Evolutionary conservation across 2,329 filamentous ascomycete species (phyloP).

Genomic region (Alternaria infectoria): DNA sequence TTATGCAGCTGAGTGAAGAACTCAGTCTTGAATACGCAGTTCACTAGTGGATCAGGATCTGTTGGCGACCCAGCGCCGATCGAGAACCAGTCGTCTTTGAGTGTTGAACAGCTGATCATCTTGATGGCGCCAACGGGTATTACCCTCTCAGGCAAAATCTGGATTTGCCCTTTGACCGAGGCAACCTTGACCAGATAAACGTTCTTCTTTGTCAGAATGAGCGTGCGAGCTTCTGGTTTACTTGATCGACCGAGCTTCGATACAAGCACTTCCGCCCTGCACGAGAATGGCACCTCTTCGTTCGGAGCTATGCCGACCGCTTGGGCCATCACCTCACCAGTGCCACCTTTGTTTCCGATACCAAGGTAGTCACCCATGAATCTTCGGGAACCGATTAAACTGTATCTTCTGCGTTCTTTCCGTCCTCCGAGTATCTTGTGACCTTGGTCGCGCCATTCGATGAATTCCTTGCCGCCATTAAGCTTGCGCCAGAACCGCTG

Average conservation of each 20-base stretch:
- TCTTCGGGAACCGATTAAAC: slow-evolving; percentile 85
- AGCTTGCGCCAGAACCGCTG: slow-evolving; percentile 96
- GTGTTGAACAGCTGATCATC: slow-evolving; percentile 78
- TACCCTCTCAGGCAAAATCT: slow-evolving; percentile 80
- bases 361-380: slow-evolving; percentile 96
- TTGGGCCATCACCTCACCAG: slow-evolving; percentile 79
- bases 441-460: slow-evolving; percentile 86
- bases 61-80: slow-evolving; percentile 87
- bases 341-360: slow-evolving; percentile 78
- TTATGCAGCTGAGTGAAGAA: slow-evolving; percentile 91
- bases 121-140: slow-evolving; percentile 88
- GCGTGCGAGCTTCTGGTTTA: slow-evolving; percentile 84
- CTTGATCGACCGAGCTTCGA: slow-evolving; percentile 96
- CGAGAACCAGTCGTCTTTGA: slow-evolving; percentile 97
- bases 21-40: slow-evolving; percentile 95
- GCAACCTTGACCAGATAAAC: slow-evolving; percentile 89
- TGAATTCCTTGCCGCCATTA: slow-evolving; percentile 85
- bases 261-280: slow-evolving; percentile 85
- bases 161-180: slow-evolving; percentile 79
- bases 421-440: slow-evolving; percentile 80
- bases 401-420: slow-evolving; percentile 91
- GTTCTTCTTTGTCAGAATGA: slow-evolving; percentile 84
- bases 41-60: slow-evolving; percentile 91
- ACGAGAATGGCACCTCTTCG: slow-evolving; percentile 86
- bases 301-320: slow-evolving; percentile 73